phyloP scores from a whole-genome alignment of 345 rosid species.

The Pistacia atlantica region DNA sequence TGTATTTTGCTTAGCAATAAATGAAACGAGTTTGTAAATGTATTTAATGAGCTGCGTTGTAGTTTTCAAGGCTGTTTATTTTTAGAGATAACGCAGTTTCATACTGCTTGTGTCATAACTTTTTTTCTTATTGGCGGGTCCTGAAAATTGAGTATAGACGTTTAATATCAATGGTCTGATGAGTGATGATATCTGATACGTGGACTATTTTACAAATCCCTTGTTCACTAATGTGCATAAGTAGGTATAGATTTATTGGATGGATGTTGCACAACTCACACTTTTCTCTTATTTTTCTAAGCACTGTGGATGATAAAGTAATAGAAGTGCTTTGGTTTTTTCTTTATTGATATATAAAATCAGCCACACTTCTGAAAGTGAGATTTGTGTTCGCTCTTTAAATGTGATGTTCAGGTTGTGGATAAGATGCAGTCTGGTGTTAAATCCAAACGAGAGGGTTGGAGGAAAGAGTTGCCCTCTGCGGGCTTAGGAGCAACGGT shows the following conservation, averaged over 20 bases:
- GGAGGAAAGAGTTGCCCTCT: constrained; percentile 64
- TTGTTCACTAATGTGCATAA: background rate
- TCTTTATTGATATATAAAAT: too few species aligned
- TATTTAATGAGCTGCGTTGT: background rate
- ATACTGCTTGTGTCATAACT: background rate
- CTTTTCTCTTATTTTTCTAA: background rate
- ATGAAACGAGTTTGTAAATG: background rate
- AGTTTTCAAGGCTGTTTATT: background rate
- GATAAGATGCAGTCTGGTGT: constrained; percentile 85
- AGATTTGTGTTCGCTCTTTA: constrained; percentile 1
- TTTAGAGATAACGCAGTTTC: background rate
- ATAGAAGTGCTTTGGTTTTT: background rate
- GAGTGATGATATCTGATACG: background rate
- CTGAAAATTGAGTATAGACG: background rate
- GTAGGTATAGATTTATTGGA: background rate
- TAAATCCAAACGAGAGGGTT: constrained; percentile 64
- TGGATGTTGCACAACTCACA: background rate
- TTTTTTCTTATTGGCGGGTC: too few species aligned
- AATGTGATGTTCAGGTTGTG: constrained; percentile 60
- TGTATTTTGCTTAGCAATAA: background rate
- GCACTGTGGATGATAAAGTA: background rate
- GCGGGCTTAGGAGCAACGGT: constrained; percentile 67
- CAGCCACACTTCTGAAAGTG: background rate
- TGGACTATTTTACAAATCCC: background rate
- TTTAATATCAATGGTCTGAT: background rate